phyloP scores from a whole-genome alignment of 768 basidiomycete species.

The Tulasnella sp. region DNA sequence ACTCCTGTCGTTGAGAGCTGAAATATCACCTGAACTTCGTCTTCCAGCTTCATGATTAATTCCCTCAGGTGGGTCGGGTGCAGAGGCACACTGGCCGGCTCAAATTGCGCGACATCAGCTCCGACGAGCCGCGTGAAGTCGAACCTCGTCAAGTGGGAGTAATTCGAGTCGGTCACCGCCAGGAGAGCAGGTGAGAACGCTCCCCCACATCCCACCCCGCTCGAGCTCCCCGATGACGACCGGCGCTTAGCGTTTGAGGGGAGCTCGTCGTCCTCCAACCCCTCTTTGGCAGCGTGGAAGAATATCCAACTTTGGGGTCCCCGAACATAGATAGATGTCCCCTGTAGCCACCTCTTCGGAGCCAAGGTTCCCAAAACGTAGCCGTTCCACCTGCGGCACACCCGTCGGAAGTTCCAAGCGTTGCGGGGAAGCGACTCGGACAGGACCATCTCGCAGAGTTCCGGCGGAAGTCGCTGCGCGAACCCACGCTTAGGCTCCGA shows the following conservation, averaged over 20 bases:
- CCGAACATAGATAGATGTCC: background rate
- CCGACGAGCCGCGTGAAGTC: background rate
- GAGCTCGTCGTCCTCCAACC: background rate
- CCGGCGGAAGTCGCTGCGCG: background rate
- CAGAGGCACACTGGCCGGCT: background rate
- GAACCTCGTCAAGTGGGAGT: background rate
- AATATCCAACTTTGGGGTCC: background rate
- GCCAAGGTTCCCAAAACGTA: background rate
- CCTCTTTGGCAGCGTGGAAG: background rate
- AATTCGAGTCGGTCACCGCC: too few species aligned
- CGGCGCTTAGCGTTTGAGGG: background rate
- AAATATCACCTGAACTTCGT: background rate
- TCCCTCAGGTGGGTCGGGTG: background rate
- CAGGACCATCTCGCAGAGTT: background rate
- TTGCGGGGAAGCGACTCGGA: background rate
- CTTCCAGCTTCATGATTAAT: background rate
- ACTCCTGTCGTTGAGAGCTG: background rate
- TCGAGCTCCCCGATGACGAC: background rate
- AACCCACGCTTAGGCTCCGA: background rate
- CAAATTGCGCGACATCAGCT: background rate
- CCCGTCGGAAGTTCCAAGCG: background rate
- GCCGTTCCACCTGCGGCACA: background rate
- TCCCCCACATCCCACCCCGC: background rate
- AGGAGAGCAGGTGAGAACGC: background rate
- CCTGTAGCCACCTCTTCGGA: background rate